phyloP scores from a whole-genome alignment of 164 flowering plant species.

The Aristolochia fimbriata region DNA sequence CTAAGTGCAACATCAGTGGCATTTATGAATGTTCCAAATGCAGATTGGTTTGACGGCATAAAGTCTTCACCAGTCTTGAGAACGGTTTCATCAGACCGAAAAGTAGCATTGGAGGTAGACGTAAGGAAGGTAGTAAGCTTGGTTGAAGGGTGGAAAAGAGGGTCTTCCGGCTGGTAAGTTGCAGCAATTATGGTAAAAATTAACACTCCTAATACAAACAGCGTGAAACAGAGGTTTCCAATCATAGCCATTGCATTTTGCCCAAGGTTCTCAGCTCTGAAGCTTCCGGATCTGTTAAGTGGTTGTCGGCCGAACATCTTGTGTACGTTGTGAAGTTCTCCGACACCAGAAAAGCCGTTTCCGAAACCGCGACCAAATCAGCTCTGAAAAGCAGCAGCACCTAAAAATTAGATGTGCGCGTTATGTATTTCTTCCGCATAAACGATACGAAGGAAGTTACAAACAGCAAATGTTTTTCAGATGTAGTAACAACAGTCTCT shows the following conservation, averaged over 20 bases:
- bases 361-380: no score
- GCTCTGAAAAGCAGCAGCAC: no score
- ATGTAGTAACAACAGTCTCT: no score
- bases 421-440: no score
- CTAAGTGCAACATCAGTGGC: conserved; percentile 39
- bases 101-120: conserved; percentile 72
- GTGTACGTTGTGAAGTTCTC: no score
- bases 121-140: conserved; percentile 59
- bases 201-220: conserved; percentile 66
- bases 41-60: conserved; percentile 49
- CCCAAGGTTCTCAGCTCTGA: conserved; percentile 71
- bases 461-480: no score
- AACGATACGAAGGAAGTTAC: no score
- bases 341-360: no score
- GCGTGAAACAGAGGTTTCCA: conserved; percentile 60
- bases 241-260: conserved; percentile 61
- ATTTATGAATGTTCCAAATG: conserved; percentile 42
- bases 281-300: conserved; percentile 44
- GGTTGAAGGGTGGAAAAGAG: conserved; percentile 69
- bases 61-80: conserved; percentile 84
- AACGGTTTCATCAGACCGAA: conserved; percentile 52
- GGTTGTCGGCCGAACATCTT: conserved; percentile 53
- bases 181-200: conserved; percentile 85
- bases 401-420: no score
- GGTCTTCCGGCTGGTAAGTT: conserved; percentile 84